Percentiles rank a stretch among this genome's conserved stretches.
Conservation (phyloP, 2,329 filamentous ascomycete genomes). For the Apiospora aurea region DNA sequence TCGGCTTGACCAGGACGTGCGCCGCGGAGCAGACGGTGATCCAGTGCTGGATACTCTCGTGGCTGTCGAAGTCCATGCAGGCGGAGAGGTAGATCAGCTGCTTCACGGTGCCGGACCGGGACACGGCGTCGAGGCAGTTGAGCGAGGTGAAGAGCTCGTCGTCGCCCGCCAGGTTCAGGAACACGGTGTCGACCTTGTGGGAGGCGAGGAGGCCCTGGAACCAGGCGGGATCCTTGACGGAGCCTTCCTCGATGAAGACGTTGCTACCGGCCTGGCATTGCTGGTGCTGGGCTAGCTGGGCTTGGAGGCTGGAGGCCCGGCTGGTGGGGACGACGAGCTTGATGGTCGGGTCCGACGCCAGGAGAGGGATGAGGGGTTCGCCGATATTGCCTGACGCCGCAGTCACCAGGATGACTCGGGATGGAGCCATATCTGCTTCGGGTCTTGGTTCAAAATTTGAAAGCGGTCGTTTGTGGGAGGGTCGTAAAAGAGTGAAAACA, state of each 20-base stretch:
- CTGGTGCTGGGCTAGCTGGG: conserved; percentile 10
- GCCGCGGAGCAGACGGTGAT: conserved; percentile 15
- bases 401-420: conserved; percentile 15
- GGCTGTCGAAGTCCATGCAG: neutral
- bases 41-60: conserved; percentile 5
- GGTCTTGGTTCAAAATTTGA: neutral
- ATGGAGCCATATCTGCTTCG: neutral
- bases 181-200: conserved; percentile 21
- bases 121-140: conserved; percentile 19
- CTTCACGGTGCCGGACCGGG: conserved; percentile 11
- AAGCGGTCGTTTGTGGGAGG: no score
- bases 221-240: conserved; percentile 23
- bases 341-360: neutral
- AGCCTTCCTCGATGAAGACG: conserved; percentile 20
- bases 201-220: conserved; percentile 10
- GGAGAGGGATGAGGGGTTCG: conserved; percentile 21
- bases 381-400: conserved; percentile 22
- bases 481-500: no score
- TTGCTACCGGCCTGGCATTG: neutral
- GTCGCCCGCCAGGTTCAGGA: conserved; percentile 23
- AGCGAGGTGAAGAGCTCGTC: conserved; percentile 23
- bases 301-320: neutral
- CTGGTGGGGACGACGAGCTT: conserved; percentile 21
- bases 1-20: conserved; percentile 24
- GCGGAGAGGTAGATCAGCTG: conserved; percentile 22